Evolutionary conservation across 169 alveolate genomes (phyloP).

Genomic region (Plasmodium cynomolgi): DNA sequence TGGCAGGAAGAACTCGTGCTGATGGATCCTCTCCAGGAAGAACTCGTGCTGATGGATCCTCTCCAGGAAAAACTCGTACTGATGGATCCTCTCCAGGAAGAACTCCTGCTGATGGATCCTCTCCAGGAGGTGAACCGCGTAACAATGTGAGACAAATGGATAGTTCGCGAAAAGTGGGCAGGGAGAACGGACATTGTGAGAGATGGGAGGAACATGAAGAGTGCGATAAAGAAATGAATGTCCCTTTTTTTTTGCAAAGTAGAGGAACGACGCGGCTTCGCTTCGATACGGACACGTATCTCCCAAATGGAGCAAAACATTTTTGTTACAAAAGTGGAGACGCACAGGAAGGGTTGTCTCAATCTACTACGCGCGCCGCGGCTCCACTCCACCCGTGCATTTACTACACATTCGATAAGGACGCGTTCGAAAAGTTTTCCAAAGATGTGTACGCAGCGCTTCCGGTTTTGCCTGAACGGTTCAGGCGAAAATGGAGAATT

Average conservation of each 20-base stretch:
- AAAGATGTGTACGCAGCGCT: constrained; percentile 16
- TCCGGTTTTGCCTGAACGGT: constrained; percentile 10
- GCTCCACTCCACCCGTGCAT: constrained; percentile 49
- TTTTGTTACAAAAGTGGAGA: constrained; percentile 13
- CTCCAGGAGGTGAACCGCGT: not conserved
- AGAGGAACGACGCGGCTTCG: not conserved
- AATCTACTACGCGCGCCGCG: not conserved
- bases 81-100: not conserved
- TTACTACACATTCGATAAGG: constrained; percentile 45
- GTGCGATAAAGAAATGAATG: not conserved
- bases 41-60: too few species aligned
- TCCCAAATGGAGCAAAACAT: not conserved
- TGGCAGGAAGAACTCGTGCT: not conserved
- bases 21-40: not conserved
- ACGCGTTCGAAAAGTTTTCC: constrained; percentile 4
- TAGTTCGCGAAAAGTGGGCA: not conserved
- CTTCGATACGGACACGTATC: not conserved
- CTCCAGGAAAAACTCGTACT: not conserved
- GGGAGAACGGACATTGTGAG: not conserved
- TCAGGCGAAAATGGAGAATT: not conserved
- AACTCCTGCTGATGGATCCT: not conserved
- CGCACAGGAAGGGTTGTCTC: not conserved
- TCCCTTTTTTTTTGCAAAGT: not conserved
- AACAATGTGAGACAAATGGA: not conserved
- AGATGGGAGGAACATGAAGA: not conserved